Evolutionary conservation across 106 monocot species (phyloP), one percentile per base, ranked within the genome.

Genomic region (Alisma plantagoaquatica): DNA sequence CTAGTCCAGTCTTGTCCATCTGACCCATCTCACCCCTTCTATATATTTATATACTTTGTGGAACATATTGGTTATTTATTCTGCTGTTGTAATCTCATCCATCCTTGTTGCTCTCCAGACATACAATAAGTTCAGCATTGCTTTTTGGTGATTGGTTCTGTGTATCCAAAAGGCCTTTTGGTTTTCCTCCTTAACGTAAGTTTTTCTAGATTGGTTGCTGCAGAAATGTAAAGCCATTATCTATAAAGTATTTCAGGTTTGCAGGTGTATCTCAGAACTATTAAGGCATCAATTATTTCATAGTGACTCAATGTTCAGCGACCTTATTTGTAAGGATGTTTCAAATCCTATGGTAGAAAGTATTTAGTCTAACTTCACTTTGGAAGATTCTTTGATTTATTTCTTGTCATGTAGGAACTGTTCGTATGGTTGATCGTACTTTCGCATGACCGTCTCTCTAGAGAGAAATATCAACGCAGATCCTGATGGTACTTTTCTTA

Each of bases 61-160:
- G n/a, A n/a, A n/a, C n/a, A n/a, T n/a, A n/a, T n/a, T n/a, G n/a
- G n/a, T n/a, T n/a, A n/a, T n/a, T n/a, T n/a, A n/a, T n/a, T n/a
- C n/a, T n/a, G n/a, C n/a, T n/a, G n/a, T n/a, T n/a, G n/a, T n/a
- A n/a, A n/a, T n/a, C n/a, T n/a, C n/a, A n/a, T n/a, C n/a, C n/a
- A n/a, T n/a, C n/a, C n/a, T n/a, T n/a, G n/a, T n/a, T n/a, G n/a
- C 38, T 12, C 21, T 18, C 21, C 75, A 98, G 89, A 78, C 71
- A 10, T 89, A 98, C 50, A 98, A 98, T 78, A 98, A 68, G 84
- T 98, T 65, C 96, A 81, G 33, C 81, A 74, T 67, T 89, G 89
- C 63, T 98, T 89, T 72, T 59, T 98, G 57, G 80, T 85, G 41
- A 82, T 98, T 74, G 81, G 96, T 65, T 81, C 73, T 42, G 81